Evolutionary conservation across 345 rosid genomes (phyloP).

Genomic region (Eucalyptus guilfoylei): DNA sequence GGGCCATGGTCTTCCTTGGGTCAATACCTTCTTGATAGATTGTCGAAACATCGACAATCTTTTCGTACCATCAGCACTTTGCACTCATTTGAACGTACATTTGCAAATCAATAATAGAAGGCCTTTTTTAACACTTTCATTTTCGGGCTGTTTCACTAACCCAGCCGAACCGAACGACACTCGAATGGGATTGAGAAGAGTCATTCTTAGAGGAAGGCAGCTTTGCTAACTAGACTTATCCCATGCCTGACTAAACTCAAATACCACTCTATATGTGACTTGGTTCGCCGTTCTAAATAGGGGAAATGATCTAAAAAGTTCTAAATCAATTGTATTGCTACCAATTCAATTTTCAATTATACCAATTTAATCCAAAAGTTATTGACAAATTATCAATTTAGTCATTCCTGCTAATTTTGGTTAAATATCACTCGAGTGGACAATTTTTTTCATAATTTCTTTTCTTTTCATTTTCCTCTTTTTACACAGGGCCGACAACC

Average conservation of each 20-base stretch:
- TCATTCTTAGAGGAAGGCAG: neutral
- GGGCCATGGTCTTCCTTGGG: neutral
- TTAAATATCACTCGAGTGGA: neutral
- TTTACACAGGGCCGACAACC: accelerated
- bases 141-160: neutral
- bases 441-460: too few species aligned
- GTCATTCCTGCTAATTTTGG: accelerated
- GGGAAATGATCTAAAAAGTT: too few species aligned
- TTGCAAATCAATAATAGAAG: neutral
- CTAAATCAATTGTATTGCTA: accelerated
- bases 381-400: neutral
- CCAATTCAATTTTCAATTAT: too few species aligned
- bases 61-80: neutral
- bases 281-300: neutral
- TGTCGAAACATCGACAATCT: neutral
- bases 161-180: neutral
- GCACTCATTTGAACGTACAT: neutral
- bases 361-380: too few species aligned
- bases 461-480: too few species aligned
- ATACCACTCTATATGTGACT: neutral
- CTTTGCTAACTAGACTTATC: neutral
- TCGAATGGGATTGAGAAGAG: neutral
- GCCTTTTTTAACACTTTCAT: neutral
- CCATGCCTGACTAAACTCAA: neutral
- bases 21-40: neutral